Evolutionary conservation across 306 rosid genomes (phyloP).

Genomic region (Cucurbita pepo): DNA sequence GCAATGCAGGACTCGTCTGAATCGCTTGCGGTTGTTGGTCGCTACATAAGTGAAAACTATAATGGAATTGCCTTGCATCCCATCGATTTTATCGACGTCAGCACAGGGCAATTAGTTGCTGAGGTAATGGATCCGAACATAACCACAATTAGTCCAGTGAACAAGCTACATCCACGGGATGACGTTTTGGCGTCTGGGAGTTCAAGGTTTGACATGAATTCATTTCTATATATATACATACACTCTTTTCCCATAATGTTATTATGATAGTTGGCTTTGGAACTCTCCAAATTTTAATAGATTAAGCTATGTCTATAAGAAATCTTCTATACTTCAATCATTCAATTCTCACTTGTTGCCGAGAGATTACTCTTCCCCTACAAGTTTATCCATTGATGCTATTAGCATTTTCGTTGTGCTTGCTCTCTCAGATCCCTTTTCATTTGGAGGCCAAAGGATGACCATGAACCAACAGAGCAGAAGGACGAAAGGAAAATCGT

Average conservation of each 20-base stretch:
- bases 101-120: conserved; percentile 77
- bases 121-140: conserved; percentile 93
- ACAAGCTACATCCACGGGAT: conserved; percentile 78
- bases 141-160: conserved; percentile 79
- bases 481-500: conserved; percentile 42
- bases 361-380: neutral
- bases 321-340: neutral
- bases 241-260: neutral
- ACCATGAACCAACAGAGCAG: conserved; percentile 30
- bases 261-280: neutral
- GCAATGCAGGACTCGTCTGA: conserved; percentile 71
- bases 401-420: neutral
- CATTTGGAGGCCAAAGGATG: conserved; percentile 84
- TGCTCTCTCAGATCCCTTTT: conserved; percentile 46
- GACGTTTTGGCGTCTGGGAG: conserved; percentile 87
- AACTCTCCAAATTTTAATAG: neutral
- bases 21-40: conserved; percentile 78
- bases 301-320: neutral
- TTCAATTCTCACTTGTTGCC: neutral
- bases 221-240: neutral
- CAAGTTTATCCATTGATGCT: neutral
- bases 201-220: conserved; percentile 43
- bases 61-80: conserved; percentile 92
- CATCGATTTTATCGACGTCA: conserved; percentile 77
- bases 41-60: conserved; percentile 86